Evolutionary conservation across 2,329 filamentous ascomycete species (phyloP).

Genomic region (Hypoxylon sp.): DNA sequence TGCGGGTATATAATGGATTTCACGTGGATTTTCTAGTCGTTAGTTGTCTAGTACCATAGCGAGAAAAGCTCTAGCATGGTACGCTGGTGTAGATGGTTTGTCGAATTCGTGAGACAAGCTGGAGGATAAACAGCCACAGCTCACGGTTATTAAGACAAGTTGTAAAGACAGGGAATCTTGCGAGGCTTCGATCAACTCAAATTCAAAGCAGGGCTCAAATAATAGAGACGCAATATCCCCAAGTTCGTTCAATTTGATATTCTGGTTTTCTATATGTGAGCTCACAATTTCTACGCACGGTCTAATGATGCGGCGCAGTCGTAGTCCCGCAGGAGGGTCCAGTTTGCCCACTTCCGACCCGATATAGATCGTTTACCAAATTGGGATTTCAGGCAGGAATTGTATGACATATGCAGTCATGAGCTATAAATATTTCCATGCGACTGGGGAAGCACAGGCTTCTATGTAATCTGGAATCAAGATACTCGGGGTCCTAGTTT

Average conservation of each 20-base stretch:
- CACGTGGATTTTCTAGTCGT: background rate
- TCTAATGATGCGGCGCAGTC: background rate
- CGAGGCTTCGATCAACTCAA: background rate
- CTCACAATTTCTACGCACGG: background rate
- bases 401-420: conserved; percentile 7
- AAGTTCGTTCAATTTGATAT: background rate
- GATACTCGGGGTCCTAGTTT: background rate
- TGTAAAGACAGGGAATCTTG: background rate
- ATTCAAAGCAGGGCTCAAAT: background rate
- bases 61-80: background rate
- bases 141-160: background rate
- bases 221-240: background rate
- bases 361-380: conserved; percentile 12
- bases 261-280: background rate
- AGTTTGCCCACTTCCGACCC: background rate
- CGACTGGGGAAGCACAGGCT: background rate
- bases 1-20: background rate
- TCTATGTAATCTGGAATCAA: background rate
- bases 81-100: background rate
- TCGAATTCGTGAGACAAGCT: background rate
- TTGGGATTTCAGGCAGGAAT: conserved; percentile 1
- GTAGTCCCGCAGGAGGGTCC: background rate
- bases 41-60: background rate
- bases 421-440: conserved; percentile 20
- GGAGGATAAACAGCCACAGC: background rate